These are phyloP conservation scores for Xylaria multiplex DNA, from an alignment of 2,329 filamentous ascomycete species.

Conservation along the genomic window DNA sequence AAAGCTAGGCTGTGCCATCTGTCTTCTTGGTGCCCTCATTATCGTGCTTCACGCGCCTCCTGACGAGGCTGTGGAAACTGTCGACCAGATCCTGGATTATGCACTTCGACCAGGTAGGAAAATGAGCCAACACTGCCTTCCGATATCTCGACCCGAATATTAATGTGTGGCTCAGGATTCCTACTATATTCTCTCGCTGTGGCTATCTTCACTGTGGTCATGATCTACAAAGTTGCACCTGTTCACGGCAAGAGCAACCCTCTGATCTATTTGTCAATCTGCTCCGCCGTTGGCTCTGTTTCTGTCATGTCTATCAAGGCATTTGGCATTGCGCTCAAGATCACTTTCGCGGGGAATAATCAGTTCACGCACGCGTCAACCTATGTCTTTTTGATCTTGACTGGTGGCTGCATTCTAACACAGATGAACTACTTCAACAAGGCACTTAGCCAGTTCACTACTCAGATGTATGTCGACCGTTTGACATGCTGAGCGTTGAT, in stretches of 20 bases:
- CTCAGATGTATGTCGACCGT: slow-evolving; percentile 79
- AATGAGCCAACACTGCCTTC: background rate
- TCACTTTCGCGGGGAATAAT: slow-evolving; percentile 92
- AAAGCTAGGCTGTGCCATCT: slow-evolving; percentile 94
- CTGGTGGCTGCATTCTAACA: slow-evolving; percentile 90
- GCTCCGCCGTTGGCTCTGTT: slow-evolving; percentile 94
- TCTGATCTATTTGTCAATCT: slow-evolving; percentile 95
- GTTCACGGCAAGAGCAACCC: slow-evolving; percentile 94
- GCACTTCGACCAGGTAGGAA: slow-evolving; percentile 86
- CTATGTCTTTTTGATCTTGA: slow-evolving; percentile 96
- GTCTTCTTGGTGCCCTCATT: slow-evolving; percentile 93
- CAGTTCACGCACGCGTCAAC: slow-evolving; percentile 95
- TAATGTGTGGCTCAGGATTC: slow-evolving; percentile 71
- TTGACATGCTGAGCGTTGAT: background rate
- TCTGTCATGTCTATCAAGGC: slow-evolving; percentile 99
- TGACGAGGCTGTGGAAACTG: slow-evolving; percentile 88
- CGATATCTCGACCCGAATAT: slow-evolving; percentile 17
- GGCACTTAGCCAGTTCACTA: slow-evolving; percentile 93
- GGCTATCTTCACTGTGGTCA: slow-evolving; percentile 83
- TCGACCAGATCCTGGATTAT: slow-evolving; percentile 90
- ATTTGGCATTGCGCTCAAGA: slow-evolving; percentile 95
- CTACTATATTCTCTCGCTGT: slow-evolving; percentile 85
- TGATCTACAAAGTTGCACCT: slow-evolving; percentile 96
- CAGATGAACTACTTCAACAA: slow-evolving; percentile 99
- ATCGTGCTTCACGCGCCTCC: slow-evolving; percentile 97